Evolutionary conservation across 352 stramenopile genomes (phyloP), one percentile per base, ranked within the genome.

Genomic region (Phytophthora ohioensis): DNA sequence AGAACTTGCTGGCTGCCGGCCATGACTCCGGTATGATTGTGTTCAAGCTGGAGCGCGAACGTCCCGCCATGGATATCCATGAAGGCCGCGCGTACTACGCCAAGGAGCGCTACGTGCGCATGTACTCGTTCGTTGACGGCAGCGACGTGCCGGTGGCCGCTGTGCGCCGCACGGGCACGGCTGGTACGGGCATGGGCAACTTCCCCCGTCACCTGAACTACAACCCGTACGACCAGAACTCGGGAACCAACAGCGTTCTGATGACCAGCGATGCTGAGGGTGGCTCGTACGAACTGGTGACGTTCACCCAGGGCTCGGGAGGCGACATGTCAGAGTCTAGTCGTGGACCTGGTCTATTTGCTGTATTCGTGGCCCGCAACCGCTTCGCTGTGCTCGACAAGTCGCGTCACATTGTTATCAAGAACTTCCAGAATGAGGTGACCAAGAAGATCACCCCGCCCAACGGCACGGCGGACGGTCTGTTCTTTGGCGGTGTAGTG

Each of bases 11-110:
- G 32, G 98, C 98, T 17, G 98, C 98, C 4, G 98, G 98, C 53
- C 98, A 99, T 75, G 98, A 99, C 82, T 98, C 92, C n/a, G 98
- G 98, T 75, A 99, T 99, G 96, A 99, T 99, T 80, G 98, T 99
- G 12, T 99, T 99, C 84, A 99, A 99, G 80, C 85, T 99, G 43
- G 91, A 98, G 71, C 91, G 98, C 49, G 98, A 99, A 70, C 92
- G 98, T 55, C 97, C 98, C 0, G 97, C 98, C 12, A 98, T 98
- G 79, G 88, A 95, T 47, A 86, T 94, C 15, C 73, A 92, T 55
- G 84, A 93, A 30, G 90, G 91, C 38, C 84, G 90, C 13, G 82
- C 91, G 21, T 99, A 98, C 73, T 99, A 99, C 76, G 91, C 99
- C 42, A 98, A 99, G 76, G 98, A 99, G 68, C 94, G 97, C 41